Evolutionary conservation across 1,139 yeast species (phyloP), one percentile per base, ranked within the genome.

Genomic region (Sugiyamaella xylanicola): DNA sequence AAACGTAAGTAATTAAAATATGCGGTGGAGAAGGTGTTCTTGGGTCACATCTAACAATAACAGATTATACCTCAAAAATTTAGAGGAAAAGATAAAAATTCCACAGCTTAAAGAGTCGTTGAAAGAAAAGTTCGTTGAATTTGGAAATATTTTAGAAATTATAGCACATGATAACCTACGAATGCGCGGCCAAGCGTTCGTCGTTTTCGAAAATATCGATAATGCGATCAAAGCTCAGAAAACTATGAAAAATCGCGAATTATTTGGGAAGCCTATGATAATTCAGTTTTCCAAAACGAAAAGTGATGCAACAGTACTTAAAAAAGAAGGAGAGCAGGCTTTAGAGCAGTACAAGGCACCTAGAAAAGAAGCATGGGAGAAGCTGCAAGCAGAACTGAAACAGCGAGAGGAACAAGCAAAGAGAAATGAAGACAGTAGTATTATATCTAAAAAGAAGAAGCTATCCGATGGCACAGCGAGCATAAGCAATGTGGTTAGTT

Each of bases 111-210:
- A 79, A 58, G 61, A 66, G 1, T 76, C 74, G 13, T 74, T 89
- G 4, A 60, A 62, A 3, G 65, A 69, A 1, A 59, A 76, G 1
- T 84, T 85, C 48, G 65, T 68, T 2, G 67, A 74, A 15, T 82
- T 76, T 67, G 86, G 88, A 0, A 67, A 72, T 0, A 75, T 87
- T 0, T 61, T 78, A 11, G 82, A 80, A 43, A 72, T 90, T 5
- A 76, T 82, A 1, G 83, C 91, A 0, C 85, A 83, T 59, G 79
- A 79, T 60, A 85, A 84, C 64, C 65, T 87, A 25, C 78, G 77
- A 56, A 77, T 87, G 79, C 78, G 84, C 56, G 97, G 97, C 1
- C 97, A 91, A 70, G 97, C 97, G 1, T 93, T 91, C 70, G 77
- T 93, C 4, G 85, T 92, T 0, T 85, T 84, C 60, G 76, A 73